Percentiles rank a stretch among this genome's conserved stretches.
These are phyloP conservation scores for Sugiyamaella castrensis DNA, from an alignment of 1,139 yeast genomes.

Conservation along the genomic window DNA sequence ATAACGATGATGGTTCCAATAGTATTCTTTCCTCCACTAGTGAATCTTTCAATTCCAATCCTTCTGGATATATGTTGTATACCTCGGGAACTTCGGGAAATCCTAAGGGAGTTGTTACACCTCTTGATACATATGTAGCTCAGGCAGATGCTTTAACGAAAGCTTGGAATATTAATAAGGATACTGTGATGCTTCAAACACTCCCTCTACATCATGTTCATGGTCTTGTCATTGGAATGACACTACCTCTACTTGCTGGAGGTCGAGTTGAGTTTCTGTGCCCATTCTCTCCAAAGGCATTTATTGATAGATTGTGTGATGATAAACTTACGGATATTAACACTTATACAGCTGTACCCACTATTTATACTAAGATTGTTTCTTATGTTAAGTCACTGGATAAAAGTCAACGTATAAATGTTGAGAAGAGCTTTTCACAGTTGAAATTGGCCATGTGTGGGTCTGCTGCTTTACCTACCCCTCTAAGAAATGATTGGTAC, in stretches of 20 bases:
- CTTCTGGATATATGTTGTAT: slow-evolving; percentile 37
- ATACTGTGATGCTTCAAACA: slow-evolving; percentile 36
- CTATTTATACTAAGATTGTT: slow-evolving; percentile 36
- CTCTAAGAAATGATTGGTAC: slow-evolving; percentile 37
- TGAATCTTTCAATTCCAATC: neutral
- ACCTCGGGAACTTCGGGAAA: slow-evolving; percentile 41
- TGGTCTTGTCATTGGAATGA: slow-evolving; percentile 38
- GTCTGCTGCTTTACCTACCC: slow-evolving; percentile 40
- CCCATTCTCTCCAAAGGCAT: slow-evolving; percentile 35
- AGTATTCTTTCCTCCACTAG: neutral
- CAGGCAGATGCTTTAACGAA: slow-evolving; percentile 36
- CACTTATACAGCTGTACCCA: slow-evolving; percentile 41
- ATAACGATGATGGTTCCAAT: neutral
- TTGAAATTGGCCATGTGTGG: slow-evolving; percentile 39
- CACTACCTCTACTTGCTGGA: slow-evolving; percentile 37
- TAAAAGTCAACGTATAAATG: slow-evolving; percentile 1
- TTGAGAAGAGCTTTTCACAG: slow-evolving; percentile 18
- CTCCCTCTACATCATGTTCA: slow-evolving; percentile 41
- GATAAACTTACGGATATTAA: slow-evolving; percentile 27
- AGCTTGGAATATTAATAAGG: slow-evolving; percentile 36
- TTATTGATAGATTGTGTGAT: slow-evolving; percentile 29
- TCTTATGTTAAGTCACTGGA: slow-evolving; percentile 25
- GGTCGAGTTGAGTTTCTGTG: slow-evolving; percentile 38
- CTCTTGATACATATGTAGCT: slow-evolving; percentile 36
- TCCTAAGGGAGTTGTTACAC: slow-evolving; percentile 41